Evolutionary conservation across 2,329 filamentous ascomycete genomes (phyloP), one percentile per base, ranked within the genome.

Genomic region (Pseudogymnoascus destructans): DNA sequence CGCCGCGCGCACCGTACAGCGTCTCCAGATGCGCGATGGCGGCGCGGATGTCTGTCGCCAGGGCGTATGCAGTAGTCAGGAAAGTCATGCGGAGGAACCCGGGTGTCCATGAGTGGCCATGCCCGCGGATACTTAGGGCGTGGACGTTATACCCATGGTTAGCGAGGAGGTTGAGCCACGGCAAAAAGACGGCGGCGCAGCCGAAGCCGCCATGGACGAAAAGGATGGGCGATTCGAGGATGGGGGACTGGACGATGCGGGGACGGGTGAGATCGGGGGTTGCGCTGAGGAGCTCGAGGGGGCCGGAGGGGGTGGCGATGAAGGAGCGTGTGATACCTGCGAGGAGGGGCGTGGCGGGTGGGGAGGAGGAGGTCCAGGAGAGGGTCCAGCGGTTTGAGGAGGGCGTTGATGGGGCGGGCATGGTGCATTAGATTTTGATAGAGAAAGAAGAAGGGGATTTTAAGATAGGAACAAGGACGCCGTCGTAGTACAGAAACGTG

Each of bases 181-280:
- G 59, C 11, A 72, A 61, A 69, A 72, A 76, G 27, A 73, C 66
- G 4, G 66, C 62, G 1, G 73, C 74, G 46, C 65, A 69, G 21
- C 73, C 73, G 60, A 73, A 67, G n/a, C 65, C 66, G 59, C 72
- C 72, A 59, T 75, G 73, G 32, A 69, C 66, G 66, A 75, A 73
- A 65, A 74, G 68, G 23, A 75, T 63, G 2, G 68, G 66, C 15
- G 66, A 66, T 25, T 65, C 64, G 13, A 32, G 54, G 23, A 23
- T 15, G 8, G 15, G 30, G 10, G 32, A 17, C 3, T 11, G 13
- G 2, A 30, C 23, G 25, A 15, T 33, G 10, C 23, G 25, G 11
- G 49, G 9, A 17, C 59, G 42, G 11, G 40, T 21, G 19, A 19
- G 25, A 3, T 19, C 3, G 8, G 57, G 27, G 3, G 35, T 10